A percentile compares a stretch with the other conserved stretches of the same genome.
Conservation (phyloP, 176 grass and related monocot genomes). For the Musa troglodytarum region DNA sequence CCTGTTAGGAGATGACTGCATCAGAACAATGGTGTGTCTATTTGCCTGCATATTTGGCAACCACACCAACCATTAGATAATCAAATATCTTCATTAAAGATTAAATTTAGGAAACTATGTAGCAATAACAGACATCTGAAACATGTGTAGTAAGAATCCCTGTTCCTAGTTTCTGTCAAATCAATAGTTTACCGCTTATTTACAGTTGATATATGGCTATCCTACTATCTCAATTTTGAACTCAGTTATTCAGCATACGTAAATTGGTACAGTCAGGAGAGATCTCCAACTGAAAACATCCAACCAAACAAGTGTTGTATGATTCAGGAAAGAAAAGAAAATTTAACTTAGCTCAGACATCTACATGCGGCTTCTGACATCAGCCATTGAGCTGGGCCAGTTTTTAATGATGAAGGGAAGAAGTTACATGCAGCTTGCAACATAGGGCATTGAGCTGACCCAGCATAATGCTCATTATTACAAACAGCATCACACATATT, state of each 20-base stretch:
- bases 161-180: neutral
- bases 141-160: neutral
- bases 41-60: constrained; percentile 29
- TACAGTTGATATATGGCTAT: too few species aligned
- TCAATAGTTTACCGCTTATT: too few species aligned
- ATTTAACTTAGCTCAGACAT: neutral
- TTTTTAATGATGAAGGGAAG: too few species aligned
- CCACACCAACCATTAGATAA: neutral
- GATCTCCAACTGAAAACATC: neutral
- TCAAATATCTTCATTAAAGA: neutral
- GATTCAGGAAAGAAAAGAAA: neutral
- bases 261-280: neutral
- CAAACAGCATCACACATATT: too few species aligned
- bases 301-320: neutral
- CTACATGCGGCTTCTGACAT: neutral
- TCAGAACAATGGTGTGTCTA: constrained; percentile 67
- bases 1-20: constrained; percentile 58
- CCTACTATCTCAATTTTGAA: too few species aligned
- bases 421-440: too few species aligned
- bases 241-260: neutral
- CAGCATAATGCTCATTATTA: too few species aligned
- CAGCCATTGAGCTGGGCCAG: too few species aligned
- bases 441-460: too few species aligned
- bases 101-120: neutral
- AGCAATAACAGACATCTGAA: neutral